Conservation (phyloP, 805 yeast genomes). For the Pichia phayaonensis region DNA sequence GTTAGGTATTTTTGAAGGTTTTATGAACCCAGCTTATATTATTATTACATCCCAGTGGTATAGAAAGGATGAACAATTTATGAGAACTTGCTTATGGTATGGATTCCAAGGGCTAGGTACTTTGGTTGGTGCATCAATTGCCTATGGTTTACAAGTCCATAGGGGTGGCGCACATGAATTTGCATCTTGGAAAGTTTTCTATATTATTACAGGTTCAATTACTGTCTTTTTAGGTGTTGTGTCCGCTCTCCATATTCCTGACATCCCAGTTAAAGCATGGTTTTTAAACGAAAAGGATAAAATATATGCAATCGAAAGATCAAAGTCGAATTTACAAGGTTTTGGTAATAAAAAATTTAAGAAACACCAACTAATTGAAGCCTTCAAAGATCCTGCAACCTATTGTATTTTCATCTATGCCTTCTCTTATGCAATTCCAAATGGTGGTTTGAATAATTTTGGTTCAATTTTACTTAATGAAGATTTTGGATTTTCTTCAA, state of each 20-base stretch:
- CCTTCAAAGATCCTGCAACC: slow-evolving; percentile 21
- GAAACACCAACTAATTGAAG: slow-evolving; percentile 36
- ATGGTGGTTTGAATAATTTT: slow-evolving; percentile 25
- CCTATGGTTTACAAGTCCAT: slow-evolving; percentile 36
- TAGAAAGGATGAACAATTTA: slow-evolving; percentile 20
- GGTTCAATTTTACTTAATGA: slow-evolving; percentile 20
- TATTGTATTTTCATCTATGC: slow-evolving; percentile 17
- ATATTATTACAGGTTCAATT: slow-evolving; percentile 22
- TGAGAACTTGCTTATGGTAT: slow-evolving; percentile 19
- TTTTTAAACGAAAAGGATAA: slow-evolving; percentile 37
- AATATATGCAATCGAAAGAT: slow-evolving; percentile 19
- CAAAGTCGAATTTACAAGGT: slow-evolving; percentile 36
- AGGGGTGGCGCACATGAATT: slow-evolving; percentile 3
- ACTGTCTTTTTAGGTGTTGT: slow-evolving; percentile 1
- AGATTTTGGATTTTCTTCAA: slow-evolving; percentile 14
- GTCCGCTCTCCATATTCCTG: slow-evolving; percentile 28
- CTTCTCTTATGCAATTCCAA: slow-evolving; percentile 23
- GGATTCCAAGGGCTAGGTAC: slow-evolving; percentile 13
- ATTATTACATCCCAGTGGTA: slow-evolving; percentile 14
- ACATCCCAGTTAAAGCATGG: slow-evolving; percentile 37
- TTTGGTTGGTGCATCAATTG: slow-evolving; percentile 43
- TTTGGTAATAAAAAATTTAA: slow-evolving; percentile 30
- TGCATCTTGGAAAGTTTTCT: slow-evolving; percentile 34
- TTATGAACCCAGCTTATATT: slow-evolving; percentile 27
- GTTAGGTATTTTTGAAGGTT: slow-evolving; percentile 34